phyloP scores from a whole-genome alignment of 164 flowering plant species.

The Platanus orientalis region DNA sequence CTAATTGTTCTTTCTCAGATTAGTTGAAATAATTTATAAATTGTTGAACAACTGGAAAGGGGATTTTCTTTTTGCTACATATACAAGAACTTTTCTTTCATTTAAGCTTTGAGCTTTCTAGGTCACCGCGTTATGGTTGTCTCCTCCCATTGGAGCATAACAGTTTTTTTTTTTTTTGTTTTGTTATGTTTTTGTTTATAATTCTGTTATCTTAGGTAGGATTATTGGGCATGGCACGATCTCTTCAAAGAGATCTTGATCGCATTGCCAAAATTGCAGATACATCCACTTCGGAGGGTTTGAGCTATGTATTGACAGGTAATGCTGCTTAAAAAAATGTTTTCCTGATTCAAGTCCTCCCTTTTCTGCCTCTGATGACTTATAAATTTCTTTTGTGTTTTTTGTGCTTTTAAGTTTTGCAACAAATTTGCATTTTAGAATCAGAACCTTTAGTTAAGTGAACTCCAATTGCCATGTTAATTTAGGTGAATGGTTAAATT shows the following conservation, averaged over 20 bases:
- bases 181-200: neutral
- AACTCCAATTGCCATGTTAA: no score
- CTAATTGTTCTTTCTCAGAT: no score
- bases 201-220: slow-evolving; percentile 54
- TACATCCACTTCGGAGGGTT: slow-evolving; percentile 75
- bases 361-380: neutral
- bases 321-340: slow-evolving; percentile 10
- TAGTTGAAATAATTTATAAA: no score
- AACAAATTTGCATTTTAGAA: no score
- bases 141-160: no score
- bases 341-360: neutral
- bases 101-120: neutral
- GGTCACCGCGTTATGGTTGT: neutral
- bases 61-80: no score
- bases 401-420: no score
- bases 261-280: slow-evolving; percentile 86
- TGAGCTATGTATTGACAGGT: slow-evolving; percentile 85
- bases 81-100: no score
- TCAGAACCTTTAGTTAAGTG: no score
- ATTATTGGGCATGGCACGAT: slow-evolving; percentile 79
- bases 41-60: no score
- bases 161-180: neutral
- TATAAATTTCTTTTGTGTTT: neutral
- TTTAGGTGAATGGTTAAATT: no score
- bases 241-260: slow-evolving; percentile 85